phyloP scores from a whole-genome alignment of 78 protist species.

The Chrysochromulina parva region DNA sequence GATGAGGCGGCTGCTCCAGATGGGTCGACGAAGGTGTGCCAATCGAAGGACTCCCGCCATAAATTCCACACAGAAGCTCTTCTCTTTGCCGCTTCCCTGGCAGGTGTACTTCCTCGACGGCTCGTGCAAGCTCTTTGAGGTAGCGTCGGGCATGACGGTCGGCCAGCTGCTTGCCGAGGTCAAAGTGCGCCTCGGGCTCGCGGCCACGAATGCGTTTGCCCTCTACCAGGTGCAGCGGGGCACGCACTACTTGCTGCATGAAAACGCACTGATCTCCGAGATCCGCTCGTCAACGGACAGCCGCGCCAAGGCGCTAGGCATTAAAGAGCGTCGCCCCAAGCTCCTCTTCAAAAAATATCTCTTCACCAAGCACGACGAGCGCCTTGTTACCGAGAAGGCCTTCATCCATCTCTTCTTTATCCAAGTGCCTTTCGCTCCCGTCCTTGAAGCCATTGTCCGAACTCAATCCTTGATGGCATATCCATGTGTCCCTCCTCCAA shows the following conservation, averaged over 20 bases:
- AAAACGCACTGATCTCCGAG: not conserved
- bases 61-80: too few relatives aligned
- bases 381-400: not conserved
- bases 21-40: not conserved
- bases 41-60: too few relatives aligned
- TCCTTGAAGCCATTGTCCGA: too few relatives aligned
- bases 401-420: not conserved
- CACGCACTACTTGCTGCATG: conserved; percentile 18
- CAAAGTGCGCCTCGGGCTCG: not conserved
- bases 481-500: not conserved
- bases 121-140: not conserved
- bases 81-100: too few relatives aligned
- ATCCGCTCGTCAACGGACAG: not conserved
- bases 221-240: not conserved
- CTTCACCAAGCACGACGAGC: not conserved
- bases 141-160: not conserved
- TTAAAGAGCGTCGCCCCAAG: not conserved
- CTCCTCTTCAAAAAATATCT: not conserved
- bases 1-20: not conserved
- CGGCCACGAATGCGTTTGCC: not conserved
- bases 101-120: not conserved
- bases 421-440: not conserved
- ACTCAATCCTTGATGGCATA: too few relatives aligned
- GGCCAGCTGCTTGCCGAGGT: not conserved
- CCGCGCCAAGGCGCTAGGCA: not conserved